phyloP scores from a whole-genome alignment of 441 rosid species.

The Euphorbia celastroides region DNA sequence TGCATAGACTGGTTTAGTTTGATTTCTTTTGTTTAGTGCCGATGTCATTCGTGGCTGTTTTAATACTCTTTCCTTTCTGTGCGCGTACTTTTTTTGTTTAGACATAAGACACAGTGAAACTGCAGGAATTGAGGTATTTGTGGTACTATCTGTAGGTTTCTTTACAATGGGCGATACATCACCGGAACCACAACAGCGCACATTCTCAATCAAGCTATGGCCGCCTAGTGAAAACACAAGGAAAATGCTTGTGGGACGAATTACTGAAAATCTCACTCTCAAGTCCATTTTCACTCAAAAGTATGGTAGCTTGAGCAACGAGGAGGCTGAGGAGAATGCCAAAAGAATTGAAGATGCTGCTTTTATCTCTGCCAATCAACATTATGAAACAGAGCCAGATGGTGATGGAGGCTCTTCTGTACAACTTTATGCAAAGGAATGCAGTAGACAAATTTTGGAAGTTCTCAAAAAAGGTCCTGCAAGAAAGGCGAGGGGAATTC shows the following conservation, averaged over 20 bases:
- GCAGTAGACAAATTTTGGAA: constrained; percentile 78
- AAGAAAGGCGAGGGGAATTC: constrained; percentile 23
- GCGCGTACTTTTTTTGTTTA: background rate
- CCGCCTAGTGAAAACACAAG: constrained; percentile 84
- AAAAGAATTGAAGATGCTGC: constrained; percentile 63
- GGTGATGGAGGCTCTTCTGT: constrained; percentile 94
- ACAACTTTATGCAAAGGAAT: constrained; percentile 88
- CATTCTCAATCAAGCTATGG: constrained; percentile 79
- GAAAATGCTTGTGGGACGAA: constrained; percentile 63
- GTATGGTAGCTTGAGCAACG: constrained; percentile 61
- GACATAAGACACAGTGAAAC: background rate
- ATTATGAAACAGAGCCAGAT: constrained; percentile 82
- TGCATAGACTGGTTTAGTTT: background rate
- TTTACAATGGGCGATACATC: constrained; percentile 44
- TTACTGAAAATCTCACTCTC: constrained; percentile 59
- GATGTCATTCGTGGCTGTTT: background rate
- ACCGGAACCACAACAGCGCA: constrained; percentile 42
- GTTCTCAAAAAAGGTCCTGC: constrained; percentile 64
- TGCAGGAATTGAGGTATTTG: background rate
- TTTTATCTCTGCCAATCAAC: constrained; percentile 50
- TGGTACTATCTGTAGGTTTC: background rate
- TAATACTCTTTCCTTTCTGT: background rate
- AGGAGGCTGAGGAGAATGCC: constrained; percentile 80
- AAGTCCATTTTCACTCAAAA: constrained; percentile 75
- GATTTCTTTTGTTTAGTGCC: background rate